These are phyloP conservation scores for Canna indica DNA, from an alignment of 176 grass and related monocot species.

Conservation along the genomic window DNA sequence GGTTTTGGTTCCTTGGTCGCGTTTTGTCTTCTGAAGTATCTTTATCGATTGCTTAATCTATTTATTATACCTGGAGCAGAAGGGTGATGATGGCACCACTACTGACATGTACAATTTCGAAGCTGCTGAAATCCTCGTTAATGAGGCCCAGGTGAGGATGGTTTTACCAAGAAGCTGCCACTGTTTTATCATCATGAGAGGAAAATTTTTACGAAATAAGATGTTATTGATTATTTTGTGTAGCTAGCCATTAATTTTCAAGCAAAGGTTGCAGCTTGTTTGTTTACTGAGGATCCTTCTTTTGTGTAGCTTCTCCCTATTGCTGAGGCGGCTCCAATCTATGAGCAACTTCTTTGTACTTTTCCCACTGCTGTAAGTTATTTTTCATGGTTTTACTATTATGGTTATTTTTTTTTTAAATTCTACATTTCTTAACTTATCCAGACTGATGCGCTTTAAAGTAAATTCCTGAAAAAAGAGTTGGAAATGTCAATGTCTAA, in stretches of 20 bases:
- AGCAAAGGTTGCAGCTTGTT: neutral
- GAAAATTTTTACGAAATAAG: neutral
- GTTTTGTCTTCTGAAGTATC: neutral
- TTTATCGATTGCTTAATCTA: neutral
- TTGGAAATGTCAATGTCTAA: too few species aligned
- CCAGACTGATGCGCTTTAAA: neutral
- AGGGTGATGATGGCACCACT: neutral
- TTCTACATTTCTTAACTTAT: neutral
- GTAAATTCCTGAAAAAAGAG: too few species aligned
- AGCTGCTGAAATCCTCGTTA: constrained; percentile 66
- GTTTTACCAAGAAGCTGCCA: neutral
- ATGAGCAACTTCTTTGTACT: constrained; percentile 71
- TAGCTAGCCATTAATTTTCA: neutral
- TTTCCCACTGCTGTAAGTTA: constrained; percentile 71
- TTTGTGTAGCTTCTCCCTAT: constrained; percentile 53
- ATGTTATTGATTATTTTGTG: neutral
- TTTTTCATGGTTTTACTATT: neutral
- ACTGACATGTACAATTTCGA: constrained; percentile 62
- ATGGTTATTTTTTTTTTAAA: neutral
- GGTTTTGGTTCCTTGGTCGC: neutral
- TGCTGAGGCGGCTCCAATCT: constrained; percentile 60
- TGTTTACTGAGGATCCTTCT: neutral
- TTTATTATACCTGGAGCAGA: constrained; percentile 1
- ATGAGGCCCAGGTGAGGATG: constrained; percentile 57
- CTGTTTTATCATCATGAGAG: neutral